Percentiles rank a stretch among this genome's conserved stretches.
phyloP scores from a whole-genome alignment of 441 rosid genomes.

The Arabidopsis lyrata region DNA sequence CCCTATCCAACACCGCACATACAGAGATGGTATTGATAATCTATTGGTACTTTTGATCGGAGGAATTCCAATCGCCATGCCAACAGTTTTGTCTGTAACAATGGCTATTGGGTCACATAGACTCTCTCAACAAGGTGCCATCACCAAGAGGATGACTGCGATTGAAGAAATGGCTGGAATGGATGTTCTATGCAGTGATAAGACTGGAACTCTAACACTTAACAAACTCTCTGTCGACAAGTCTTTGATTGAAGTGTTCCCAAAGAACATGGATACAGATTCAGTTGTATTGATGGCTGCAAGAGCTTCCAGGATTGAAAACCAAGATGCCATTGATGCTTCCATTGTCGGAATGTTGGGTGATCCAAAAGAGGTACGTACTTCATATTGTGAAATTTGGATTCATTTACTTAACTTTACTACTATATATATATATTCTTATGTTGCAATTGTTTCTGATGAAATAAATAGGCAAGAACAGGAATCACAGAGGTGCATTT shows the following conservation, averaged over 20 bases:
- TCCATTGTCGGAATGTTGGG: constrained; percentile 86
- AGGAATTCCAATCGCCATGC: constrained; percentile 99
- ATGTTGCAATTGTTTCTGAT: neutral
- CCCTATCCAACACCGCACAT: constrained; percentile 72
- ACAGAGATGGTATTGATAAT: constrained; percentile 90
- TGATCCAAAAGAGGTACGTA: constrained; percentile 78
- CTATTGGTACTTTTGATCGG: constrained; percentile 93
- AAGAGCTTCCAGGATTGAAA: constrained; percentile 89
- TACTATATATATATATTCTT: neutral
- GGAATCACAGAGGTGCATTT: constrained; percentile 89
- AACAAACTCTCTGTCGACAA: constrained; percentile 93
- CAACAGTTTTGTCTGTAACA: constrained; percentile 93
- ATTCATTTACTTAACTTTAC: neutral
- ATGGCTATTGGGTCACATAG: constrained; percentile 98
- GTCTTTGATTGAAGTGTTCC: constrained; percentile 76
- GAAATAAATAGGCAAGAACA: constrained; percentile 69
- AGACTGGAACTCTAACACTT: constrained; percentile 93
- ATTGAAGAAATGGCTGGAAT: constrained; percentile 98
- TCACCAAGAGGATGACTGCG: constrained; percentile 97
- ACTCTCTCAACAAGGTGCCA: constrained; percentile 92
- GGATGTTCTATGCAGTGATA: constrained; percentile 97
- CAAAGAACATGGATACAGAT: constrained; percentile 52
- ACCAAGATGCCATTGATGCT: constrained; percentile 96
- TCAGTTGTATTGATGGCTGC: constrained; percentile 73
- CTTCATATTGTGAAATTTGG: neutral